phyloP scores from a whole-genome alignment of 768 basidiomycete species.

The Asterophora lycoperdoides region DNA sequence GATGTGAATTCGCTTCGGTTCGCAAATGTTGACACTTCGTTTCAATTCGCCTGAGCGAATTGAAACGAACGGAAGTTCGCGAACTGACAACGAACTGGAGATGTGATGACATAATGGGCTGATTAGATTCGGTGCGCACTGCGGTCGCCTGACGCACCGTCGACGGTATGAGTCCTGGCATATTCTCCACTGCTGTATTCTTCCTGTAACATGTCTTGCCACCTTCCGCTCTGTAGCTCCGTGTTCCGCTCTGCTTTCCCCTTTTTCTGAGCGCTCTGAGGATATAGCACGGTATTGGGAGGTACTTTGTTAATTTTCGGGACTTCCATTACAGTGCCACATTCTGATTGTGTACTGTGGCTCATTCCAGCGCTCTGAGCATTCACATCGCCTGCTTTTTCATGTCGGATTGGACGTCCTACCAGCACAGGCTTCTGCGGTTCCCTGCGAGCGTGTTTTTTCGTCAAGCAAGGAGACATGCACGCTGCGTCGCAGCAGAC shows the following conservation, averaged over 20 bases:
- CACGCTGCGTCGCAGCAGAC: slow-evolving; percentile 11
- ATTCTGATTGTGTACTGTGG: background rate
- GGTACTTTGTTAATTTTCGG: too few species aligned
- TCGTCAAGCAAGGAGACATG: slow-evolving; percentile 20
- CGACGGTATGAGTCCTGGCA: background rate
- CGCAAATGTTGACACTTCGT: too few species aligned
- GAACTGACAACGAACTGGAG: too few species aligned
- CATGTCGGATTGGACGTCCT: slow-evolving; percentile 22
- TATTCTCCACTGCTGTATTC: background rate
- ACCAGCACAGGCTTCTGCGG: slow-evolving; percentile 24
- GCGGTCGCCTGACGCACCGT: background rate
- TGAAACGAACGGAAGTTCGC: too few species aligned
- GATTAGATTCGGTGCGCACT: too few species aligned
- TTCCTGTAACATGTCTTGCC: background rate
- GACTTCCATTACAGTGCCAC: too few species aligned
- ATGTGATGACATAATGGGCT: too few species aligned
- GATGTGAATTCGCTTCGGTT: too few species aligned
- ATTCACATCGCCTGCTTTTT: slow-evolving; percentile 15
- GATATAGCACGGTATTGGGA: slow-evolving; percentile 16
- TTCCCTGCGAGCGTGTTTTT: slow-evolving; percentile 22
- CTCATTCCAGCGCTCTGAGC: slow-evolving; percentile 1
- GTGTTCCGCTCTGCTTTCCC: background rate
- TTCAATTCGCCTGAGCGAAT: too few species aligned
- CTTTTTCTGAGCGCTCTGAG: background rate
- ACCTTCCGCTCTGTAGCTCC: background rate